These are phyloP conservation scores for Coemansia sp. DNA, from an alignment of 192 early-diverging fungal genomes.

Conservation along the genomic window DNA sequence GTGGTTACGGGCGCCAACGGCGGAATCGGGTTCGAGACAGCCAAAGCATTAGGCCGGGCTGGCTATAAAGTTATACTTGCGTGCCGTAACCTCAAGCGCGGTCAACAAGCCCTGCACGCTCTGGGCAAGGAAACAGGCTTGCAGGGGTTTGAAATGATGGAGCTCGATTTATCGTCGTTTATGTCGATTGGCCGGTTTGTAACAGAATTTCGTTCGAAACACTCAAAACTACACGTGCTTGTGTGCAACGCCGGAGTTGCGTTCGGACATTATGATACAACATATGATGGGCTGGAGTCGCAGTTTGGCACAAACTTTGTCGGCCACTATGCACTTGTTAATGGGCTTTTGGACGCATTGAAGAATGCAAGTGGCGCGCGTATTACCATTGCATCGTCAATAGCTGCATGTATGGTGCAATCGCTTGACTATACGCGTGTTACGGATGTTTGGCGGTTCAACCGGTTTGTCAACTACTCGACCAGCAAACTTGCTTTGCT, in stretches of 20 bases:
- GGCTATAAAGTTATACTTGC: conserved; percentile 56
- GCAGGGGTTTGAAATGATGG: conserved; percentile 35
- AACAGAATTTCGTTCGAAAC: conserved; percentile 19
- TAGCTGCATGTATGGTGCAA: conserved; percentile 49
- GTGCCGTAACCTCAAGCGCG: conserved; percentile 38
- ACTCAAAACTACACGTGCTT: conserved; percentile 31
- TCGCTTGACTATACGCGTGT: conserved; percentile 49
- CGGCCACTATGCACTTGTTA: conserved; percentile 59
- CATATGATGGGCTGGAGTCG: conserved; percentile 62
- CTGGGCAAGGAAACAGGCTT: conserved; percentile 22
- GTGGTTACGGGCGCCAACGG: conserved; percentile 61
- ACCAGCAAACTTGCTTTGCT: conserved; percentile 61
- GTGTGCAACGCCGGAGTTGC: conserved; percentile 64
- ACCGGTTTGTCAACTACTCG: conserved; percentile 57
- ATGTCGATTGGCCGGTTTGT: conserved; percentile 50
- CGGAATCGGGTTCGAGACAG: conserved; percentile 61
- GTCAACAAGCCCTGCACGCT: conserved; percentile 13
- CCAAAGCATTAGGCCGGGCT: conserved; percentile 57
- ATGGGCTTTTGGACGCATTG: conserved; percentile 39
- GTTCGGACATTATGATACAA: conserved; percentile 58
- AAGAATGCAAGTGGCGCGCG: conserved; percentile 46
- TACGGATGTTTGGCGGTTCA: conserved; percentile 53
- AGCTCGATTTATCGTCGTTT: conserved; percentile 58
- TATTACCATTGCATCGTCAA: conserved; percentile 54
- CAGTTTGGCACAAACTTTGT: conserved; percentile 68